phyloP scores from a whole-genome alignment of 805 yeast genomes.

The Brettanomyces nanus region DNA sequence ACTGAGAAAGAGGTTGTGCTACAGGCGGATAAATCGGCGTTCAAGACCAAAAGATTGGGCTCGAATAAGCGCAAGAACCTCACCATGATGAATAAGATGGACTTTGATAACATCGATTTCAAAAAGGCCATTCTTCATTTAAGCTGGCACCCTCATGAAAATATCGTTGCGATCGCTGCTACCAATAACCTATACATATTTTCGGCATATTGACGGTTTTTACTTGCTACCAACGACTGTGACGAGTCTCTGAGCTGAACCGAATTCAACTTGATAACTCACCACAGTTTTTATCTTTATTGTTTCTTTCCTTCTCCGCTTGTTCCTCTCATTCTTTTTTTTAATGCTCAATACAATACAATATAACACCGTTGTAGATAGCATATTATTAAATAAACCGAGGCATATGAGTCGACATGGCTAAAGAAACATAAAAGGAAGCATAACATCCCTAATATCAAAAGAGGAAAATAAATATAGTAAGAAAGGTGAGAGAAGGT shows the following conservation, averaged over 20 bases:
- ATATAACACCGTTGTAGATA: background rate
- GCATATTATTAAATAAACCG: too few relatives aligned
- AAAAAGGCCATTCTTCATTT: slow-evolving; percentile 89
- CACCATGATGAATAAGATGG: slow-evolving; percentile 52
- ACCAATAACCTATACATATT: slow-evolving; percentile 88
- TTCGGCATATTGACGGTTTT: slow-evolving; percentile 63
- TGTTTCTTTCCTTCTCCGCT: slow-evolving; percentile 3
- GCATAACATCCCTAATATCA: too few relatives aligned
- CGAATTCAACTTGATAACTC: too few relatives aligned
- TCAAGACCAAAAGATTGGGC: slow-evolving; percentile 67
- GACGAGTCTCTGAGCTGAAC: too few relatives aligned
- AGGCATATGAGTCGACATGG: too few relatives aligned
- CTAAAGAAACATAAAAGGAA: too few relatives aligned
- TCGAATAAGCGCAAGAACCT: slow-evolving; percentile 30
- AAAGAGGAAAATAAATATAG: too few relatives aligned
- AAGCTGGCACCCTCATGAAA: slow-evolving; percentile 98
- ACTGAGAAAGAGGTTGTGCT: slow-evolving; percentile 61
- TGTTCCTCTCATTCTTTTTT: background rate
- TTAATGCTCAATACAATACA: background rate
- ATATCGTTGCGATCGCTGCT: slow-evolving; percentile 96
- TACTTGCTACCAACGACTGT: too few relatives aligned
- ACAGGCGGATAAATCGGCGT: slow-evolving; percentile 97
- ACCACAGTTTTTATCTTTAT: background rate
- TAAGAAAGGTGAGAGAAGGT: too few relatives aligned
- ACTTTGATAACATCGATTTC: slow-evolving; percentile 79